These are phyloP conservation scores for Phialophora chinensis DNA, from an alignment of 2,329 filamentous ascomycete species.

Conservation along the genomic window DNA sequence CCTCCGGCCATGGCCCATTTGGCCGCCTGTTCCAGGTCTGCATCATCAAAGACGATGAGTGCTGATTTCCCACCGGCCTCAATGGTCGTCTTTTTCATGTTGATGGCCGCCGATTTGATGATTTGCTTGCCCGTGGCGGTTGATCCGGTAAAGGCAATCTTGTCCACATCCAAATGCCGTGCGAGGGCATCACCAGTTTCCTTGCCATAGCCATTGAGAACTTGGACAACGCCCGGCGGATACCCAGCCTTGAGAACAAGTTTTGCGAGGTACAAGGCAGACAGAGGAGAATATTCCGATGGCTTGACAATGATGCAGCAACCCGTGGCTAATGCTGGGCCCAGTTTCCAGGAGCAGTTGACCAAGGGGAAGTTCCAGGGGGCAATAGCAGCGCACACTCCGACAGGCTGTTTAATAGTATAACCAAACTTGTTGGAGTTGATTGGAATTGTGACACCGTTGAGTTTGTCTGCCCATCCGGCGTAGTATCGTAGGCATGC, in stretches of 20 bases:
- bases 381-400: constrained; percentile 52
- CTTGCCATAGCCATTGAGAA: constrained; percentile 63
- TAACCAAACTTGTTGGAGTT: constrained; percentile 51
- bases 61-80: constrained; percentile 68
- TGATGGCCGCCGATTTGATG: constrained; percentile 60
- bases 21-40: constrained; percentile 47
- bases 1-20: too few relatives aligned
- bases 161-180: constrained; percentile 62
- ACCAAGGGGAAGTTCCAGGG: constrained; percentile 61
- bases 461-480: constrained; percentile 33
- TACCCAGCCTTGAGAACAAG: constrained; percentile 56
- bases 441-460: constrained; percentile 51
- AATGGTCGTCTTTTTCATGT: constrained; percentile 65
- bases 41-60: constrained; percentile 63
- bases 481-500: too few relatives aligned
- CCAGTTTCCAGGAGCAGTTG: constrained; percentile 54
- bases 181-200: constrained; percentile 63
- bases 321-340: constrained; percentile 63
- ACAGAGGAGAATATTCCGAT: too few relatives aligned
- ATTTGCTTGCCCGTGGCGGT: constrained; percentile 64
- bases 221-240: constrained; percentile 67
- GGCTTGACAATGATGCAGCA: constrained; percentile 64
- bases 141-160: constrained; percentile 70
- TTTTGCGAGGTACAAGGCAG: constrained; percentile 42
- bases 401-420: constrained; percentile 47